Conservation (phyloP, 208 protist species). For the Crithidia brevicula region DNA sequence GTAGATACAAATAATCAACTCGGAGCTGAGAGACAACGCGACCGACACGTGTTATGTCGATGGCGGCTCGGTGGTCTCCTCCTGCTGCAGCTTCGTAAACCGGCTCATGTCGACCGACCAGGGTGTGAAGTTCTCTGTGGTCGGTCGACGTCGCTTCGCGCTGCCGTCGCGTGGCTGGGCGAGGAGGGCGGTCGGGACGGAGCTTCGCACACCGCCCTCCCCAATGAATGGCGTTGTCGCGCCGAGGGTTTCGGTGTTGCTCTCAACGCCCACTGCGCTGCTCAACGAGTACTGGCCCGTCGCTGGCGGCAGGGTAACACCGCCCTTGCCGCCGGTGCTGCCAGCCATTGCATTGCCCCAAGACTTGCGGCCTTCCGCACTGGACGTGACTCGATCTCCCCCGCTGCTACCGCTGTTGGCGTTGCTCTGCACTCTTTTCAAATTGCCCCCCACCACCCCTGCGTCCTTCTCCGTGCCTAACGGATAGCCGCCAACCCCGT, state of each 20-base stretch:
- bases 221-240: neutral
- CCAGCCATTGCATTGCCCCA: neutral
- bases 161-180: constrained; percentile 23
- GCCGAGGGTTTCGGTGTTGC: neutral
- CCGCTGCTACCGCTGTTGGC: constrained; percentile 7
- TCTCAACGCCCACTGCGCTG: constrained; percentile 6
- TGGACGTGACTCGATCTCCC: constrained; percentile 4
- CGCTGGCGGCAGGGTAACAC: neutral
- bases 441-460: neutral
- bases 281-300: neutral
- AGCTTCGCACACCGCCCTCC: constrained; percentile 2
- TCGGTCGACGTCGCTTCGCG: constrained; percentile 31
- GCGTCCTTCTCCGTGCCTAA: neutral
- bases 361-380: constrained; percentile 1
- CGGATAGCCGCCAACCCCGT: neutral
- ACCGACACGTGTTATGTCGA: neutral
- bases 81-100: constrained; percentile 20
- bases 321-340: constrained; percentile 1
- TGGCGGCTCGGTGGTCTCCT: neutral
- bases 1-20: too few relatives aligned
- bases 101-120: constrained; percentile 33
- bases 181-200: constrained; percentile 6
- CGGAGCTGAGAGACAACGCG: neutral
- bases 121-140: constrained; percentile 27
- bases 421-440: too few relatives aligned